A percentile compares a stretch with the other conserved stretches of the same genome.
phyloP scores from a whole-genome alignment of 1,284 basidiomycete species.

The Irpex rosettiformis region DNA sequence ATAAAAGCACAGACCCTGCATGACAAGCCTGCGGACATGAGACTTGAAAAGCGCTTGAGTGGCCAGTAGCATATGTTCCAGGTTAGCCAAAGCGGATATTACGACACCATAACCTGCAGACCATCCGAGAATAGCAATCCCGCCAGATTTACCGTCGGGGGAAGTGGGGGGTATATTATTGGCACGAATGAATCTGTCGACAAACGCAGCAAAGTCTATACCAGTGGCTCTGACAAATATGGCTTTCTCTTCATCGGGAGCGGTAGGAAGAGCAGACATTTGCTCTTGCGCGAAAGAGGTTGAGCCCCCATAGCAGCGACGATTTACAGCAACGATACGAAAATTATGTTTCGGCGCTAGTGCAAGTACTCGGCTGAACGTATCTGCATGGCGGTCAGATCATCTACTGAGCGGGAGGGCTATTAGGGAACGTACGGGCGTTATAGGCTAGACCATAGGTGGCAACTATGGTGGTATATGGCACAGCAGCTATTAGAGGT shows the following conservation, averaged over 20 bases:
- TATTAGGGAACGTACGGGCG: not conserved
- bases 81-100: constrained; percentile 25
- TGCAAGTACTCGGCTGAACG: constrained; percentile 17
- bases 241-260: constrained; percentile 21
- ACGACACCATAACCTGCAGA: constrained; percentile 30
- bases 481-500: not conserved
- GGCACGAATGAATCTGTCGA: constrained; percentile 29
- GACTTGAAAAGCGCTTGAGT: constrained; percentile 19
- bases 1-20: constrained; percentile 26
- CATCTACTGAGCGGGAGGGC: too few relatives aligned
- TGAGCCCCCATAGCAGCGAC: constrained; percentile 22
- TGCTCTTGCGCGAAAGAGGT: constrained; percentile 22
- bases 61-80: constrained; percentile 21
- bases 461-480: constrained; percentile 4
- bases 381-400: not conserved
- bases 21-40: constrained; percentile 26
- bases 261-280: constrained; percentile 17
- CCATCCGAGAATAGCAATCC: constrained; percentile 35
- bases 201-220: constrained; percentile 30
- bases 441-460: constrained; percentile 2
- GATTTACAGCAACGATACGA: constrained; percentile 26
- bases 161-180: constrained; percentile 27
- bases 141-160: constrained; percentile 27
- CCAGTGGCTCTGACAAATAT: constrained; percentile 26
- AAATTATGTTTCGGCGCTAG: constrained; percentile 15